Conservation (phyloP, 2,329 filamentous ascomycete species). For the Furcasterigmium furcatum region DNA sequence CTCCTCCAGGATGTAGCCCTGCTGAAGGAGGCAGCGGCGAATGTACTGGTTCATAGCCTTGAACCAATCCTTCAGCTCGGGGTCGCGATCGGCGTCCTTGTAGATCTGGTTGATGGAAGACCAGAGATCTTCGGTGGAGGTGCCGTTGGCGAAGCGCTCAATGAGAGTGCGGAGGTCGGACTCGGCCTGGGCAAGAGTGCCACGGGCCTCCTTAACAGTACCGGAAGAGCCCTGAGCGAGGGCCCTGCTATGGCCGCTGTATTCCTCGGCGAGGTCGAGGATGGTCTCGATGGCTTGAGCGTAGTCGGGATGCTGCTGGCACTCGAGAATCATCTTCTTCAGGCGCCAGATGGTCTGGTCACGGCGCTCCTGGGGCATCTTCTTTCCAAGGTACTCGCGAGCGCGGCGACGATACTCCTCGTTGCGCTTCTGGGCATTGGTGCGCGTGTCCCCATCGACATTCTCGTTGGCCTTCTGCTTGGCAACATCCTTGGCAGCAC, state of each 20-base stretch:
- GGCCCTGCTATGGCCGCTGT: constrained; percentile 69
- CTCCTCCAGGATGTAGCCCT: constrained; percentile 88
- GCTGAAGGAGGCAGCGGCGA: constrained; percentile 78
- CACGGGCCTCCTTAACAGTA: constrained; percentile 70
- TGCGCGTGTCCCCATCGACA: constrained; percentile 61
- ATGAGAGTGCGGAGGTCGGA: constrained; percentile 80
- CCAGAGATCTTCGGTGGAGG: constrained; percentile 83
- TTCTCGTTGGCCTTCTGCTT: constrained; percentile 60
- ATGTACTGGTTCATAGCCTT: constrained; percentile 73
- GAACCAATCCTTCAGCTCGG: constrained; percentile 89
- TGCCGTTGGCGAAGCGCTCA: constrained; percentile 94
- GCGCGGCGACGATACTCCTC: constrained; percentile 46
- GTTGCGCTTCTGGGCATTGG: constrained; percentile 39
- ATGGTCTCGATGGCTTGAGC: constrained; percentile 87
- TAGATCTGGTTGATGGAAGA: constrained; percentile 84
- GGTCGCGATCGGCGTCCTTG: constrained; percentile 78
- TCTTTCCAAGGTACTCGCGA: constrained; percentile 75
- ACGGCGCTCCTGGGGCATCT: constrained; percentile 88
- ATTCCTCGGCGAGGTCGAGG: constrained; percentile 79
- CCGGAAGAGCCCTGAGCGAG: constrained; percentile 62
- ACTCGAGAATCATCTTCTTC: constrained; percentile 96
- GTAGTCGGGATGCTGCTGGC: constrained; percentile 93
- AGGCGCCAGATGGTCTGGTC: constrained; percentile 89
- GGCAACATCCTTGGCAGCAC: constrained; percentile 36
- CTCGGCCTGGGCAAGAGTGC: constrained; percentile 68